Base-by-base conservation (phyloP, 345 rosid species). In the Triadica sebifera region DNA sequence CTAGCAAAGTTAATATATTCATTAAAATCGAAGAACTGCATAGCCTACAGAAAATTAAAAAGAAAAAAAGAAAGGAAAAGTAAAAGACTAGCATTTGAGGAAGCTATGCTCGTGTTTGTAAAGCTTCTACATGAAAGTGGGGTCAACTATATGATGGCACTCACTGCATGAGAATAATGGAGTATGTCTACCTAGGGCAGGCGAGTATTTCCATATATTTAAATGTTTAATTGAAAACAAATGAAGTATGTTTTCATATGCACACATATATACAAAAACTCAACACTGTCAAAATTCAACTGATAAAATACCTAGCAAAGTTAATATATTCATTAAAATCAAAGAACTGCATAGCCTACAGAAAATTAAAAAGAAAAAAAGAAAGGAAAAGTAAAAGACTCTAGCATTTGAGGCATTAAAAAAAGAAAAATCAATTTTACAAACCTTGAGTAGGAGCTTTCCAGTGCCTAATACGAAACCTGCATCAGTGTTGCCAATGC, bases 401-500 rank as follows among this genome's bases (percentile, higher is more conserved):
- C 17, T 2, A 41, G 25, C 3, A 64, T 39, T 22, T 19, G 56
- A 20, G 20, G 37, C 52, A 46, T 24, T 12, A 25, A 25, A 47
- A 3, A 29, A 67, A 67, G 17, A 15, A 34, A 38, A 63, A 39
- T 12, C 4, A 66, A 56, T 19, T 51, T 66, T 67, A 71, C 77
- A 77, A 81, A 93, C 99, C 98, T 93, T 93, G 67, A 95, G 97
- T 82, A 95, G 84, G 76, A 89, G 80, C 85, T 95, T 95, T 77
- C 99, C 99, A 60, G 99, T 74, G 65, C 99, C 98, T 76, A 93
- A 77, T 62, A 91, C 90, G 83, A 95, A 95, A 41, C 99, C 98
- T 24, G 98, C 99, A 85, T 95, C 99, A 8, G 98, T 95, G 84
- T 90, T 95, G 70, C 99, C 99, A 82, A 95, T 91, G 79, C 99